A percentile compares a stretch with the other conserved stretches of the same genome.
These are phyloP conservation scores for Lagerstroemia speciosa DNA, from an alignment of 345 rosid genomes.

Conservation along the genomic window DNA sequence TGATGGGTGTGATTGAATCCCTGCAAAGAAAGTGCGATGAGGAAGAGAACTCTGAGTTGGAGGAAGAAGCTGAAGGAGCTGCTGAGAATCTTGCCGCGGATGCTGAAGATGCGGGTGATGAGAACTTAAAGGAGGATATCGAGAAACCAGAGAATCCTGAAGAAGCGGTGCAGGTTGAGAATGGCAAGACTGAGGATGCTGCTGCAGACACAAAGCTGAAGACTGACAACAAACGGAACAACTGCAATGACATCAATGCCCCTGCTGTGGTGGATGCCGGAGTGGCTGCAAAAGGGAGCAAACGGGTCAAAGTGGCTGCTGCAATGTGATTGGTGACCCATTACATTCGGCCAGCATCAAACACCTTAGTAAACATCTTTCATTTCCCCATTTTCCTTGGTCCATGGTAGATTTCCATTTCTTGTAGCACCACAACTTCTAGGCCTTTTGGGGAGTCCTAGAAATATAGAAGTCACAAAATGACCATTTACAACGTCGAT, in stretches of 20 bases:
- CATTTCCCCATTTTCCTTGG: not conserved
- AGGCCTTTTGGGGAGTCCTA: conserved; percentile 1
- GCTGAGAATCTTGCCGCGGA: conserved; percentile 5
- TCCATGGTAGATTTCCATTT: not conserved
- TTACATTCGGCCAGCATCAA: not conserved
- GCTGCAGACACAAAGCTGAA: not conserved
- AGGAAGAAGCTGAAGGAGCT: conserved; percentile 17
- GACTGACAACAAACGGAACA: conserved; percentile 10
- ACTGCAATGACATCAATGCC: conserved; percentile 1
- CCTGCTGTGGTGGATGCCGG: conserved; percentile 7
- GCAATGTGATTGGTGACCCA: conserved; percentile 1
- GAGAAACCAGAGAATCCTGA: conserved; percentile 7
- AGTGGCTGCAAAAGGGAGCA: conserved; percentile 10
- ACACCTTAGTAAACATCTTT: not conserved
- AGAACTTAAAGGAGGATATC: not conserved
- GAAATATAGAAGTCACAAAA: not conserved
- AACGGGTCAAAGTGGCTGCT: conserved; percentile 11
- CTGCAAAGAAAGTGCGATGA: conserved; percentile 19
- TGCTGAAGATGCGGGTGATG: conserved; percentile 10
- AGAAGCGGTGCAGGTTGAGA: not conserved
- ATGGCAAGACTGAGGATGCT: not conserved
- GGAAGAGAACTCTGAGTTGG: conserved; percentile 15
- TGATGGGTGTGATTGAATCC: conserved; percentile 48
- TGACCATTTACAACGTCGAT: not conserved
- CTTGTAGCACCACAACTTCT: not conserved